These are phyloP conservation scores for Coemansia sp. DNA, from an alignment of 192 early-diverging fungal genomes.

Conservation along the genomic window DNA sequence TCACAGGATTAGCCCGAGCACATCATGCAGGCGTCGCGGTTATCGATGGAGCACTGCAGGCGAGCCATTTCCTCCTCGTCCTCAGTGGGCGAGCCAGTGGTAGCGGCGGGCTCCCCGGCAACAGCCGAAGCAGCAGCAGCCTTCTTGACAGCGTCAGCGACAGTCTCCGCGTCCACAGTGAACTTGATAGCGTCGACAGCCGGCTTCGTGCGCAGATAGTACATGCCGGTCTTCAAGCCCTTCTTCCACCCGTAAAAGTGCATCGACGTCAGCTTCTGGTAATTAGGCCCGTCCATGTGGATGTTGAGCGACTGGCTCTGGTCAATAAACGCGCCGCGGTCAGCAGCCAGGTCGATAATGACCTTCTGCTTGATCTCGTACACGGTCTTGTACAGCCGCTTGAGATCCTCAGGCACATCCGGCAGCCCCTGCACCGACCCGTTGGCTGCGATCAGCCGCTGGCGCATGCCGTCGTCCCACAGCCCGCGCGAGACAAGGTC, in stretches of 20 bases:
- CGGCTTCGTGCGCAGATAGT: constrained; percentile 94
- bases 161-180: constrained; percentile 84
- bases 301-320: constrained; percentile 96
- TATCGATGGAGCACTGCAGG: constrained; percentile 87
- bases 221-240: constrained; percentile 99
- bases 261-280: constrained; percentile 93
- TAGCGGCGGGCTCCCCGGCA: constrained; percentile 18
- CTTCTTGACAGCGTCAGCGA: constrained; percentile 38
- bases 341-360: constrained; percentile 95
- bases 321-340: constrained; percentile 96
- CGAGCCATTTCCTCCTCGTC: constrained; percentile 65
- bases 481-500: constrained; percentile 89
- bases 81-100: constrained; percentile 13
- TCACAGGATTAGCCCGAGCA: constrained; percentile 67
- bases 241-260: constrained; percentile 98
- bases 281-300: constrained; percentile 90
- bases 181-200: constrained; percentile 98
- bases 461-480: constrained; percentile 94
- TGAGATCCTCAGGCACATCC: constrained; percentile 80
- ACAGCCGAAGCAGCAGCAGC: constrained; percentile 31
- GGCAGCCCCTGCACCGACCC: constrained; percentile 81
- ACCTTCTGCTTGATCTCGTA: constrained; percentile 92
- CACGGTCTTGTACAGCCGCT: constrained; percentile 95
- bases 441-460: constrained; percentile 88
- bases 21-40: constrained; percentile 89